Evolutionary conservation across 1,284 basidiomycete species (phyloP).

Genomic region (Ustilago trichophora): DNA sequence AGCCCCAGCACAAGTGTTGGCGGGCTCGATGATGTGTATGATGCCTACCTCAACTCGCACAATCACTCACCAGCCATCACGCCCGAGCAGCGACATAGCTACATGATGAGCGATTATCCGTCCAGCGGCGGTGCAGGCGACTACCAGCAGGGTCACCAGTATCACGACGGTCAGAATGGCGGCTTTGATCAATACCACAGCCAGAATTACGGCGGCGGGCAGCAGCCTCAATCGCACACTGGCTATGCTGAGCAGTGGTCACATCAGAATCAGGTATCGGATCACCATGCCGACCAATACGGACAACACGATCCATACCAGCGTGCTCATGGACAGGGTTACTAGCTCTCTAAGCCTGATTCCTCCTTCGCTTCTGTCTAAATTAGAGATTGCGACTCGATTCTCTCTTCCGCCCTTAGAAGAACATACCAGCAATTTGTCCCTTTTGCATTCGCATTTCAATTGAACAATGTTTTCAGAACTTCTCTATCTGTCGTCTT

Average conservation of each 20-base stretch:
- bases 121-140: background rate
- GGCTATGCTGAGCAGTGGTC: conserved; percentile 14
- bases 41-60: conserved; percentile 38
- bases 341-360: background rate
- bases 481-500: background rate
- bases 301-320: conserved; percentile 11
- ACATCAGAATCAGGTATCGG: background rate
- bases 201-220: background rate
- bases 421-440: conserved; percentile 3
- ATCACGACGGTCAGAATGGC: background rate
- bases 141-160: conserved; percentile 4
- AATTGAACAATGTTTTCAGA: conserved; percentile 1
- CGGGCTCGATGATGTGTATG: conserved; percentile 44
- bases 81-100: conserved; percentile 39
- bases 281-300: conserved; percentile 1
- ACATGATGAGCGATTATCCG: conserved; percentile 43
- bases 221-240: conserved; percentile 1
- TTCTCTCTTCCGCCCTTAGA: background rate
- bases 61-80: conserved; percentile 26
- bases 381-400: no score
- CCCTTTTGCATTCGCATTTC: conserved; percentile 1
- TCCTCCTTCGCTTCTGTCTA: no score
- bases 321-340: conserved; percentile 9
- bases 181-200: conserved; percentile 3
- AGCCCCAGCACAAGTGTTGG: conserved; percentile 18